Base-by-base conservation (phyloP, 805 yeast genomes). In the Clavispora carvajalis region DNA sequence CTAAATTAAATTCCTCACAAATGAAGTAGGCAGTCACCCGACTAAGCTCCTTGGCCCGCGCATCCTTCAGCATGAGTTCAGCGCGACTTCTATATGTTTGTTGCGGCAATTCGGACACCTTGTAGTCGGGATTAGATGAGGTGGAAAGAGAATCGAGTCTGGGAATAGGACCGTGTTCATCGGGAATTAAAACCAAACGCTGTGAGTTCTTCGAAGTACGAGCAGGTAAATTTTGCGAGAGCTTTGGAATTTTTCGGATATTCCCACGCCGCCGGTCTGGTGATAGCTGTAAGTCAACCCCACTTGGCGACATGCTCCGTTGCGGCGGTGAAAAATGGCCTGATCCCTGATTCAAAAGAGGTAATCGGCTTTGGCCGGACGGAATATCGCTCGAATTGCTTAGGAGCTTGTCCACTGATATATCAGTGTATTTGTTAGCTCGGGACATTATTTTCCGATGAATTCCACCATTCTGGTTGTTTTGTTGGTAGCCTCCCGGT, bases 1-100 rank as follows among this genome's bases (percentile, higher is more conserved):
- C 69, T 39, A 93, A 62, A 52, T 85, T 74, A 54, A 88, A 82
- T 23, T 84, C 86, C 43, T 88, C 97, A 13, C 96, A 82, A 5
- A 90, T 82, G 49, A 88, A 77, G 62, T 91, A 91, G 1, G 98
- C 97, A 0, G 98, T 90, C 41, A 90, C 89, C 47, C 99, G 64
- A 30, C 95, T 80, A 48, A 83, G 74, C 45, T 80, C 84, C 22
- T 73, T 77, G 7, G 79, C 77, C 34, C 86, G 57, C 22, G 67
- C 66, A 29, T 80, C 85, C 49, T 74, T 80, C 26, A 76, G 71
- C 77, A 75, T 70, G 40, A 72, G 60, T 53, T 77, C 86, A 5
- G 81, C 85, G 11, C 73, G 41, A n/a, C 71, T 65, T 15, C 74
- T 44, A 37, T 58, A 65, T n/a, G 65, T 59, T 47, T 59, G 67